A percentile compares a stretch with the other conserved stretches of the same genome.
These are phyloP conservation scores for Hygrophila difformis DNA, from an alignment of 257 asterid species.

Conservation along the genomic window DNA sequence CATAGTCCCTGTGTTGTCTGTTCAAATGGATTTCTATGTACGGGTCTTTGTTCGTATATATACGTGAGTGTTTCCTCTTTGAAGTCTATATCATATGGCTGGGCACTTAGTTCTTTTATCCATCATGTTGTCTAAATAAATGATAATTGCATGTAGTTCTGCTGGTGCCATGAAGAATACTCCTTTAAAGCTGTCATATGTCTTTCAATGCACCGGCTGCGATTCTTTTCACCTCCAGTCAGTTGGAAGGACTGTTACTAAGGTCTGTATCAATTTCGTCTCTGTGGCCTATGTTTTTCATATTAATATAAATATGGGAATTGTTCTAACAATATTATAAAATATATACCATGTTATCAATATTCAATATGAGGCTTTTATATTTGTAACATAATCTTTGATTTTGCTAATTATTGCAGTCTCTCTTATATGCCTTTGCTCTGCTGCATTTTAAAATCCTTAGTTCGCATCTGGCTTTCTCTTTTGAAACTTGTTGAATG, in stretches of 20 bases:
- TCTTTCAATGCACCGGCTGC: slow-evolving; percentile 88
- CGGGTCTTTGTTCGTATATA: slow-evolving; percentile 91
- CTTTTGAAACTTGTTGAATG: too few species aligned
- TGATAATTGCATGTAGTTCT: slow-evolving; percentile 50
- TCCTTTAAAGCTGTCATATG: slow-evolving; percentile 88
- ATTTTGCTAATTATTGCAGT: too few species aligned
- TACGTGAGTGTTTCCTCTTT: slow-evolving; percentile 50
- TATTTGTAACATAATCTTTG: too few species aligned
- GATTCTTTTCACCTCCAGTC: slow-evolving; percentile 98
- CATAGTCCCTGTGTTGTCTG: slow-evolving; percentile 87
- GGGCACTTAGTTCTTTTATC: background rate
- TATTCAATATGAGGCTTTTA: too few species aligned
- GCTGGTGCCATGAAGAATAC: slow-evolving; percentile 95
- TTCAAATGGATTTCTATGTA: slow-evolving; percentile 94
- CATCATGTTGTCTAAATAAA: slow-evolving; percentile 11
- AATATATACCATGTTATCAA: too few species aligned
- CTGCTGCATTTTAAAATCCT: too few species aligned
- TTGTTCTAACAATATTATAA: too few species aligned
- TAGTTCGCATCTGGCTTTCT: too few species aligned
- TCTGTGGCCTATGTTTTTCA: too few species aligned
- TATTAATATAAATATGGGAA: too few species aligned
- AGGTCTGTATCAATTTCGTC: slow-evolving; percentile 54
- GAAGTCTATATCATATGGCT: background rate
- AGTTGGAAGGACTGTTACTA: slow-evolving; percentile 69
- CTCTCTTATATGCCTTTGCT: too few species aligned